A percentile compares a stretch with the other conserved stretches of the same genome.
phyloP scores from a whole-genome alignment of 2,329 filamentous ascomycete genomes.

The Colletotrichum sp. region DNA sequence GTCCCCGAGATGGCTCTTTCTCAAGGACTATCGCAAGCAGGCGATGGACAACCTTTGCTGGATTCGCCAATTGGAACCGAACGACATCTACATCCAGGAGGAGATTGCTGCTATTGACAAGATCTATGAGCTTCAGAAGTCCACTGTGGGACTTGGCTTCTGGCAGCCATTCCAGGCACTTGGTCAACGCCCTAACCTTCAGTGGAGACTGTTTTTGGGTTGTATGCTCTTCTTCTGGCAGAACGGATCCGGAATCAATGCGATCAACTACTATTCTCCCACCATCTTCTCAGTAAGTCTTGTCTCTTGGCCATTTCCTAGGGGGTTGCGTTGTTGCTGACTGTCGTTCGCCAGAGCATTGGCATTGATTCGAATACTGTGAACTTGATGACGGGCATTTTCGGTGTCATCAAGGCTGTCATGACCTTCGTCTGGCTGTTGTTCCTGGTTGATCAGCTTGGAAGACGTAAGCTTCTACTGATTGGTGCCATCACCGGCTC shows the following conservation, averaged over 20 bases:
- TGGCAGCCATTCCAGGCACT: slow-evolving; percentile 63
- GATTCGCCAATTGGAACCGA: slow-evolving; percentile 54
- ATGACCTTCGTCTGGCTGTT: slow-evolving; percentile 69
- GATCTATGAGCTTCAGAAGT: slow-evolving; percentile 51
- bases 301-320: not conserved
- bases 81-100: slow-evolving; percentile 65
- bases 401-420: slow-evolving; percentile 70
- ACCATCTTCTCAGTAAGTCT: slow-evolving; percentile 59
- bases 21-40: slow-evolving; percentile 54
- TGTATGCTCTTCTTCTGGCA: slow-evolving; percentile 72
- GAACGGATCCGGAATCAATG: slow-evolving; percentile 70
- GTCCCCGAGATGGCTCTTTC: slow-evolving; percentile 65
- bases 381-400: slow-evolving; percentile 67
- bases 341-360: not conserved
- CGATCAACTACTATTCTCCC: slow-evolving; percentile 68
- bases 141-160: slow-evolving; percentile 61
- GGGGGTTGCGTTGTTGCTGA: not conserved
- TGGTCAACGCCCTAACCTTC: slow-evolving; percentile 49
- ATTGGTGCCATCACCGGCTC: slow-evolving; percentile 63
- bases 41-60: slow-evolving; percentile 57
- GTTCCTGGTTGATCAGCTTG: slow-evolving; percentile 63
- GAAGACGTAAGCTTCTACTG: slow-evolving; percentile 57
- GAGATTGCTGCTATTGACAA: slow-evolving; percentile 64
- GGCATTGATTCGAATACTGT: slow-evolving; percentile 11
- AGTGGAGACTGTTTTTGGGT: slow-evolving; percentile 67